Conservation (phyloP, 768 basidiomycete genomes). For the Coprinopsis strossmayeri region DNA sequence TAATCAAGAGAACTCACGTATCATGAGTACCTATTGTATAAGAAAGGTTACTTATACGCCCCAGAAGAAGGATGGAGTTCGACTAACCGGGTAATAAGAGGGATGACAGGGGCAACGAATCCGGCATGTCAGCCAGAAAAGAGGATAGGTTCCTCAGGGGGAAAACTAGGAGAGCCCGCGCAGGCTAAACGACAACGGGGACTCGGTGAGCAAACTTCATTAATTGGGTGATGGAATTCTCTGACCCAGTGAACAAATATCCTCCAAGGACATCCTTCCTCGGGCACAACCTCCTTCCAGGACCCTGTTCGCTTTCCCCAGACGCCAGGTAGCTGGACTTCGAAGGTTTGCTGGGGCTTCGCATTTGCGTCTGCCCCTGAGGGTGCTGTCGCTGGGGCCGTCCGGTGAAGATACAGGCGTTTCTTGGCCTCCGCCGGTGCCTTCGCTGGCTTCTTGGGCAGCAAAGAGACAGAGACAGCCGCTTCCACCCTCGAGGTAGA, state of each 20-base stretch:
- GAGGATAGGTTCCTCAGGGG: constrained; percentile 51
- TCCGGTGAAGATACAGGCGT: background rate
- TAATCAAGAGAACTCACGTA: constrained; percentile 37
- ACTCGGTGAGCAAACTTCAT: background rate
- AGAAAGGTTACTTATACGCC: too few relatives aligned
- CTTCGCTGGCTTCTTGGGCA: constrained; percentile 6
- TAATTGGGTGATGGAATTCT: constrained; percentile 1
- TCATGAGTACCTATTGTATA: constrained; percentile 68
- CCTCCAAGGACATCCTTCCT: constrained; percentile 47
- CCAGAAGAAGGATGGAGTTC: constrained; percentile 11
- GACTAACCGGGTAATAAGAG: constrained; percentile 70
- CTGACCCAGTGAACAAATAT: constrained; percentile 51
- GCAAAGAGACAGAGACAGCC: background rate
- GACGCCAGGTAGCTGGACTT: constrained; percentile 20
- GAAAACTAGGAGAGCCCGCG: constrained; percentile 50
- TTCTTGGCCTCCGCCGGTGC: background rate
- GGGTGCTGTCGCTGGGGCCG: background rate
- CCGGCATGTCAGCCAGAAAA: constrained; percentile 57
- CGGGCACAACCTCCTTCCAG: constrained; percentile 40
- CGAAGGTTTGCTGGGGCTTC: constrained; percentile 12
- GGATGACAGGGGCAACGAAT: constrained; percentile 61
- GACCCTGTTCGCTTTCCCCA: constrained; percentile 26
- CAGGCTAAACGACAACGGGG: constrained; percentile 4
- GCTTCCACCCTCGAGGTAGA: background rate
- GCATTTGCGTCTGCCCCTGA: background rate